Base-by-base conservation (phyloP, 169 alveolate genomes). In the Plasmodium malariae region DNA sequence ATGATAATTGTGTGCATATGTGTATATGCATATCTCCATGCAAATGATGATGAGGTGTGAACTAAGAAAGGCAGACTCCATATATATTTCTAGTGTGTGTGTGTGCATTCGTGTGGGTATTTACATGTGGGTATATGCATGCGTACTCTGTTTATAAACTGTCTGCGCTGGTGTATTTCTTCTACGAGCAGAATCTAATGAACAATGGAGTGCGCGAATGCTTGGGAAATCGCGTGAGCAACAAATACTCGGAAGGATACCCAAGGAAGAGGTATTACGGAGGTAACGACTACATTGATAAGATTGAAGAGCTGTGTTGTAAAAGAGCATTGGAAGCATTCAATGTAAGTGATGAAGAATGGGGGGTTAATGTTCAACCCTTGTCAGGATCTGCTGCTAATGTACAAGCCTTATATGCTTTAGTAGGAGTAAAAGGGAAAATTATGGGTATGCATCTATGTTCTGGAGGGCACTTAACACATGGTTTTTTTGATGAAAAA, bases 311-410 rank as follows among this genome's bases (percentile, higher is more conserved):
- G 12, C 94, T 97, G 0, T 97, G 99, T 93, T 94, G 93, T 69
- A 76, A 97, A 86, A 95, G 99, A 88, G 99, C 99, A 1, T 88
- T 98, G 70, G 94, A 97, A 65, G 99, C 99, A 12, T 99, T 95
- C 94, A 87, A 97, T 17, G 94, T 98, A 36, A 95, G 96, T 80
- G 95, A 95, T 9, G 98, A 95, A 43, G 97, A 96, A 76, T 98
- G 99, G 99, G 99, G 98, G 21, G 99, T 98, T 17, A 98, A 98
- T 92, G 99, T 98, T 14, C 99, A 98, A 93, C 98, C 99, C 0
- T 96, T 96, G 28, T 96, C 99, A 30, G 99, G 99, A 5, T 93
- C 99, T 34, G 99, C 99, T 0, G 99, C 99, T 1, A 99, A 99
- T 92, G 94, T 99, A 57, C 99, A 98, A 30, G 99, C 97, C 5